Evolutionary conservation across 192 early-diverging fungal genomes (phyloP).

Genomic region (Backusella liffmaniae): DNA sequence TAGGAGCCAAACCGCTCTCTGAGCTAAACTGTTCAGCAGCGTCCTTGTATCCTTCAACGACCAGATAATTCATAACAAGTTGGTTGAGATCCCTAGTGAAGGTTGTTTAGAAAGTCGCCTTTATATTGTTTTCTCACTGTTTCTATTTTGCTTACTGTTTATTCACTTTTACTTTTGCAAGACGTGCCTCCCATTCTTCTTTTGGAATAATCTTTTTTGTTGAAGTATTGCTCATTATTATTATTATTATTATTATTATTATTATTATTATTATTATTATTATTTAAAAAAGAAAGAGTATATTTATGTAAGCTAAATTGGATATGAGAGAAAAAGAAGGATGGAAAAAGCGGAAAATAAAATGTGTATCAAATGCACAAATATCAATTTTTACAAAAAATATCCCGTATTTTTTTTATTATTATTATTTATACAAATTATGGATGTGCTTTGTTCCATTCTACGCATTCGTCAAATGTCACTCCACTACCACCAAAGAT

Average conservation of each 20-base stretch:
- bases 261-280: no score
- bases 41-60: conserved; percentile 99
- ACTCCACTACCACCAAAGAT: conserved; percentile 92
- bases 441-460: conserved; percentile 57
- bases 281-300: not conserved
- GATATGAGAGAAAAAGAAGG: no score
- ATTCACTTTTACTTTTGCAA: conserved; percentile 80
- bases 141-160: conserved; percentile 55
- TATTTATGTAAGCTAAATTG: no score
- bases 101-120: conserved; percentile 28
- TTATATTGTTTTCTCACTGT: not conserved
- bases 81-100: conserved; percentile 86
- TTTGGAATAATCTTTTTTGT: conserved; percentile 59
- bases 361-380: no score
- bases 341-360: no score
- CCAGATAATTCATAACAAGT: conserved; percentile 98
- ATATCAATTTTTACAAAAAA: not conserved
- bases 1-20: conserved; percentile 80
- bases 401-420: not conserved
- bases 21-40: conserved; percentile 94
- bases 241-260: not conserved
- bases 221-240: conserved; percentile 7
- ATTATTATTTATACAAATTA: not conserved
- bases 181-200: conserved; percentile 85
- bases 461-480: conserved; percentile 76